phyloP scores from a whole-genome alignment of 179 eudicot species.

The Silene vulgaris region DNA sequence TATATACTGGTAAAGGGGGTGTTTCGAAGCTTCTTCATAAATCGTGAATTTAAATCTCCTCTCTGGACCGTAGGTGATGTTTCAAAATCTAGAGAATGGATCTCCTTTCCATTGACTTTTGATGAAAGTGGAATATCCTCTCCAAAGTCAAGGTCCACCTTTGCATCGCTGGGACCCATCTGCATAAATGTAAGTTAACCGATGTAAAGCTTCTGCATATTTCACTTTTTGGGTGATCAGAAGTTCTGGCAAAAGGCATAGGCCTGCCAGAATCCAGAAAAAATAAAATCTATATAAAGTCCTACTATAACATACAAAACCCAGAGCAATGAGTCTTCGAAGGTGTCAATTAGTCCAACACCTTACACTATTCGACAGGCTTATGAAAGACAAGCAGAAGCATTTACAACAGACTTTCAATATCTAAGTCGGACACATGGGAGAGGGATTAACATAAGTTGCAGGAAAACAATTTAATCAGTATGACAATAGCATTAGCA shows the following conservation, averaged over 20 bases:
- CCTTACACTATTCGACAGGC: background rate
- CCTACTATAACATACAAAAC: background rate
- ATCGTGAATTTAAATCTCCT: conserved; percentile 38
- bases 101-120: conserved; percentile 33
- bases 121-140: conserved; percentile 61
- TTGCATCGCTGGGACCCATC: conserved; percentile 63
- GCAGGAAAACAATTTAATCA: background rate
- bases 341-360: background rate
- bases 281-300: background rate
- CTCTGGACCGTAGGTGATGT: conserved; percentile 32
- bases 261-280: background rate
- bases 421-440: background rate
- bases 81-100: conserved; percentile 46
- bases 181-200: conserved; percentile 16
- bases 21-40: conserved; percentile 38
- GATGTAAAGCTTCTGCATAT: background rate
- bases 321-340: background rate
- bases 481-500: conserved; percentile 3
- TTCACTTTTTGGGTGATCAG: background rate
- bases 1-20: conserved; percentile 56
- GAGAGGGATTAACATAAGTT: background rate
- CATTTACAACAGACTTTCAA: background rate
- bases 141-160: conserved; percentile 53
- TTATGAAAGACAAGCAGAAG: background rate
- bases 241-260: background rate